phyloP scores from a whole-genome alignment of 2,329 filamentous ascomycete species.

The Monosporascus ibericus region DNA sequence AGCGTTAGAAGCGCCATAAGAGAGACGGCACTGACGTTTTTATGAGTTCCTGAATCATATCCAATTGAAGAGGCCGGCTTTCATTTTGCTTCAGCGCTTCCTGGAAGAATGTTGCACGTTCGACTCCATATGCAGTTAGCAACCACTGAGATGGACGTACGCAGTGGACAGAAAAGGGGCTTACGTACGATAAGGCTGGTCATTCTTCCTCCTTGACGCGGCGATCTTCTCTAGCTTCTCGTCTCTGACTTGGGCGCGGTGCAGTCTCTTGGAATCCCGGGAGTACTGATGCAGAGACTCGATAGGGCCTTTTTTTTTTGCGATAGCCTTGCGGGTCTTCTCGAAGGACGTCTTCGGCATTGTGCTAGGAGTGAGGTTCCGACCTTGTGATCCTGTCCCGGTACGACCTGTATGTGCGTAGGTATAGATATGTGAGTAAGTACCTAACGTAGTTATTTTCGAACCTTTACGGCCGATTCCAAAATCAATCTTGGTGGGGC shows the following conservation, averaged over 20 bases:
- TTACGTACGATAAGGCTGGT: constrained; percentile 63
- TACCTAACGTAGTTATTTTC: too few species aligned
- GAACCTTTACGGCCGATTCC: not conserved
- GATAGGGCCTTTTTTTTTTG: constrained; percentile 74
- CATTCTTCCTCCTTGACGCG: constrained; percentile 63
- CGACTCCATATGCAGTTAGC: constrained; percentile 39
- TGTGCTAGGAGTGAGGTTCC: constrained; percentile 15
- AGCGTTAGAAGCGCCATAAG: constrained; percentile 3
- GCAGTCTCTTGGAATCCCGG: constrained; percentile 74
- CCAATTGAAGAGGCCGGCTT: constrained; percentile 43
- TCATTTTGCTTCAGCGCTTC: constrained; percentile 51
- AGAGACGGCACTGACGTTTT: constrained; percentile 41
- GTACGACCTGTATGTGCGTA: not conserved
- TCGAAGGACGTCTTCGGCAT: constrained; percentile 69
- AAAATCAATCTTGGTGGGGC: not conserved
- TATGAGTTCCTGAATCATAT: constrained; percentile 56
- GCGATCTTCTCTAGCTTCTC: constrained; percentile 72
- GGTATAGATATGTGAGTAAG: not conserved
- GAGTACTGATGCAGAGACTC: constrained; percentile 81
- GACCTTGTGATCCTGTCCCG: not conserved
- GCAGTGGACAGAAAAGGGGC: not conserved
- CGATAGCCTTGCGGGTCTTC: constrained; percentile 84
- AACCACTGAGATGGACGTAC: not conserved
- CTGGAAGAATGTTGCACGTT: constrained; percentile 67
- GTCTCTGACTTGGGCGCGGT: constrained; percentile 73